phyloP scores from a whole-genome alignment of 352 stramenopile genomes.

The Bremia lactucae region DNA sequence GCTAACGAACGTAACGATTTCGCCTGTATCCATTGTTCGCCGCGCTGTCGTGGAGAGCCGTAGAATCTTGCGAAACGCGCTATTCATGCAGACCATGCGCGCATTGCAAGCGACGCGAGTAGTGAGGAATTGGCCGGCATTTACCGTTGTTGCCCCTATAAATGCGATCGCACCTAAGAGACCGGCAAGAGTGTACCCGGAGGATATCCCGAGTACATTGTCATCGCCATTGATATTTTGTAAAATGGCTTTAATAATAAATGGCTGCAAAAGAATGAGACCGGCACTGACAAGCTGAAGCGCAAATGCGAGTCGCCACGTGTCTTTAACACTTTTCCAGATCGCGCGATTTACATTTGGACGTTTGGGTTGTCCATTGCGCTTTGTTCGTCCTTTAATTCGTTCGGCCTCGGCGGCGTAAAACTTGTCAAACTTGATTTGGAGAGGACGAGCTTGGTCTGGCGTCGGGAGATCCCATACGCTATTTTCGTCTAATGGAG shows the following conservation, averaged over 20 bases:
- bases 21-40: constrained; percentile 36
- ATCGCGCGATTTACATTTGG: constrained; percentile 35
- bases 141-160: constrained; percentile 30
- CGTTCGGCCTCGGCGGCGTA: neutral
- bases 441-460: constrained; percentile 32
- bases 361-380: constrained; percentile 1
- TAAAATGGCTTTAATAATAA: constrained; percentile 54
- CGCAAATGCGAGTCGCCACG: neutral
- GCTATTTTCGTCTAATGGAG: constrained; percentile 21
- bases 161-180: constrained; percentile 30
- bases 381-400: neutral
- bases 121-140: constrained; percentile 41
- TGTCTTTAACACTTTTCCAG: constrained; percentile 15
- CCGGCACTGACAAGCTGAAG: neutral
- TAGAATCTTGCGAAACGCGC: constrained; percentile 48
- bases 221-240: constrained; percentile 26
- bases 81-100: constrained; percentile 48
- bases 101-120: constrained; percentile 35
- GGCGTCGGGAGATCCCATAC: constrained; percentile 33
- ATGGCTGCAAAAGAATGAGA: constrained; percentile 6
- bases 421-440: constrained; percentile 3
- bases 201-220: constrained; percentile 34
- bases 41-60: constrained; percentile 32
- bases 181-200: constrained; percentile 35
- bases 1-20: constrained; percentile 43